Evolutionary conservation across 164 flowering plant species (phyloP), one percentile per base, ranked within the genome.

Genomic region (Amborella trichopoda): DNA sequence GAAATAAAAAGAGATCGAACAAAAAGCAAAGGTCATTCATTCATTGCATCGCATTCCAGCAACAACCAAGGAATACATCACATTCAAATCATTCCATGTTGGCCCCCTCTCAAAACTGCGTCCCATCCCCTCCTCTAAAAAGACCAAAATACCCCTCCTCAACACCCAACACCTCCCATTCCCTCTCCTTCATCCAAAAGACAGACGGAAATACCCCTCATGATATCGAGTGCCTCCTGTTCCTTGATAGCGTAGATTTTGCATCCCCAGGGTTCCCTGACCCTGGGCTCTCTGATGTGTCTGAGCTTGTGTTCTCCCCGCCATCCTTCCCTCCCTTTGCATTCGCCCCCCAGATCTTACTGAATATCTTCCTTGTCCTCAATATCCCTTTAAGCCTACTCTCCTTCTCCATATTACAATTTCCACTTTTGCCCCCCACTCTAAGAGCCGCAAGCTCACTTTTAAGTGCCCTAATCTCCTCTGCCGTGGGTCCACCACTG

Each of bases 291-390:
- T 54, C 84, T 3, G 85, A 72, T n/a, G 80, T 74, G 55, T 81
- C 85, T 3, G 84, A 72, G 48, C 80, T 71, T 37, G 82, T 76
- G 41, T 66, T 68, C 53, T 74, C 85, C n/a, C 63, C 68, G n/a
- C n/a, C n/a, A n/a, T n/a, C n/a, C n/a, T n/a, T n/a, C n/a, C n/a
- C n/a, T n/a, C n/a, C n/a, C 4, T 52, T 62, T 20, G 48, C 58
- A 62, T 73, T 78, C 50, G 52, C 51, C 5, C 81, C 74, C 83
- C 75, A 76, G 3, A 78, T 61, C 64, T 63, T 74, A 10, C 68
- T 55, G 48, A 81, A 69, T n/a, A 81, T 64, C 49, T 64, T 78
- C 66, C 66, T 76, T 1, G 83, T 61, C 61, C 55, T 56, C n/a
- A 74, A 66, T 55, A 74, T 27, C 12, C 79, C 73, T 56, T 69